Evolutionary conservation across 768 basidiomycete species (phyloP).

Genomic region (Rhodotorula taiwanensis): DNA sequence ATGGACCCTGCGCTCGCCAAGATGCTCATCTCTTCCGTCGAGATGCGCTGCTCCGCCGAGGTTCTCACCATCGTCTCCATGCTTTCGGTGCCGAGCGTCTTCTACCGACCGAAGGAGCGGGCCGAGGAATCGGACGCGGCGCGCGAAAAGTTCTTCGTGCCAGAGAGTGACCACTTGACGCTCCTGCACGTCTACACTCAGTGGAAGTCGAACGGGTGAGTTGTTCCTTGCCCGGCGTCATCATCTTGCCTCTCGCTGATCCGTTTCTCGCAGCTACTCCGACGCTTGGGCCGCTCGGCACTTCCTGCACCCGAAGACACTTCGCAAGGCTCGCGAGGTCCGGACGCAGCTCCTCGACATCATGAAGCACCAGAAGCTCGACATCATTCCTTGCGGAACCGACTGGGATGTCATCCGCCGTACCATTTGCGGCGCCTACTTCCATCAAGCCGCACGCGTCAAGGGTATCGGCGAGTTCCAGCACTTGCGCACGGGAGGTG

Average conservation of each 20-base stretch:
- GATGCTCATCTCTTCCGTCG: conserved; percentile 93
- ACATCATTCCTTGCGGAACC: conserved; percentile 78
- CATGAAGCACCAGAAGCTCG: conserved; percentile 99
- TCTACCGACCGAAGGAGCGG: conserved; percentile 92
- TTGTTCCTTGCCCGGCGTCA: conserved; percentile 7
- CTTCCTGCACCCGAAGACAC: conserved; percentile 90
- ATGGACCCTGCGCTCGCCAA: conserved; percentile 98
- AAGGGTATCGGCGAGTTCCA: conserved; percentile 99
- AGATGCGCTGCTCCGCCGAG: conserved; percentile 84
- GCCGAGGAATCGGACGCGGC: conserved; percentile 98
- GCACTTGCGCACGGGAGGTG: conserved; percentile 75
- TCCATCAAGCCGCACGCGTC: conserved; percentile 95
- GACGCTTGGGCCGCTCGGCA: conserved; percentile 94
- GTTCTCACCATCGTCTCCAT: conserved; percentile 99
- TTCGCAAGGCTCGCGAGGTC: conserved; percentile 92
- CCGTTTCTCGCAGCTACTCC: conserved; percentile 57
- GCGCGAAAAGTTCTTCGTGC: conserved; percentile 95
- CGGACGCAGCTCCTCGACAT: conserved; percentile 94
- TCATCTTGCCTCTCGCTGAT: not conserved
- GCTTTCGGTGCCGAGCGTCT: conserved; percentile 95
- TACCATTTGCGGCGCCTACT: conserved; percentile 95
- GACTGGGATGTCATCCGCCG: conserved; percentile 90
- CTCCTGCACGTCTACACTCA: conserved; percentile 93
- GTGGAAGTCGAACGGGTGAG: conserved; percentile 92
- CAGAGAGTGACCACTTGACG: conserved; percentile 95